Evolutionary conservation across 371 early-diverging fungal genomes (phyloP).

Genomic region (Parasitella parasitica): DNA sequence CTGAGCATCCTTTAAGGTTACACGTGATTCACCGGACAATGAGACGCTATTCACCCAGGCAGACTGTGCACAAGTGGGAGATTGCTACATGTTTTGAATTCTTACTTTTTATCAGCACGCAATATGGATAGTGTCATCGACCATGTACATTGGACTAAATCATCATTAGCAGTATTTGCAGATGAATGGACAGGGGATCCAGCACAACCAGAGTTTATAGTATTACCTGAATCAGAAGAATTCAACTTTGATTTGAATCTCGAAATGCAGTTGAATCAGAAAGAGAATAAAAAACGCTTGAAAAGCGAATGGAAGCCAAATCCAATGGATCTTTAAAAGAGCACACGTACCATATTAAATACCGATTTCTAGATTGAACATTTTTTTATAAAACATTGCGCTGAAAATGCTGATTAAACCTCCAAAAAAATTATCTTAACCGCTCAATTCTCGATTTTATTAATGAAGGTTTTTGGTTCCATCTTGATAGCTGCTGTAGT

Average conservation of each 20-base stretch:
- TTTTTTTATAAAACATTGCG: too few species aligned
- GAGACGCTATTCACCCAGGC: too few species aligned
- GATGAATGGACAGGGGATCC: not conserved
- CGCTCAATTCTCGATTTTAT: not conserved
- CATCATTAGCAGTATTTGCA: conserved; percentile 2
- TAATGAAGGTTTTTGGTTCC: not conserved
- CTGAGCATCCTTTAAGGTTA: not conserved
- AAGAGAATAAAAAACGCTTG: not conserved
- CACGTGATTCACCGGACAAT: not conserved
- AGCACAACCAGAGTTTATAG: not conserved
- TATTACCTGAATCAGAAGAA: not conserved
- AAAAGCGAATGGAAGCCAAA: conserved; percentile 7
- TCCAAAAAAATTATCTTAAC: too few species aligned
- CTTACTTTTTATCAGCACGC: not conserved
- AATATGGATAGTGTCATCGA: conserved; percentile 17
- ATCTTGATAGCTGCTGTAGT: not conserved
- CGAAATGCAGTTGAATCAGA: not conserved
- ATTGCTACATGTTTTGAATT: too few species aligned
- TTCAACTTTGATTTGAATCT: not conserved
- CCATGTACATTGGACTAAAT: conserved; percentile 9
- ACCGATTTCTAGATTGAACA: too few species aligned
- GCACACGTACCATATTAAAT: not conserved
- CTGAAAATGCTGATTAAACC: too few species aligned
- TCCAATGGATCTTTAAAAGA: not conserved
- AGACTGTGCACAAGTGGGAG: too few species aligned